Conservation (phyloP, 805 yeast species). For the Candida insectalens region DNA sequence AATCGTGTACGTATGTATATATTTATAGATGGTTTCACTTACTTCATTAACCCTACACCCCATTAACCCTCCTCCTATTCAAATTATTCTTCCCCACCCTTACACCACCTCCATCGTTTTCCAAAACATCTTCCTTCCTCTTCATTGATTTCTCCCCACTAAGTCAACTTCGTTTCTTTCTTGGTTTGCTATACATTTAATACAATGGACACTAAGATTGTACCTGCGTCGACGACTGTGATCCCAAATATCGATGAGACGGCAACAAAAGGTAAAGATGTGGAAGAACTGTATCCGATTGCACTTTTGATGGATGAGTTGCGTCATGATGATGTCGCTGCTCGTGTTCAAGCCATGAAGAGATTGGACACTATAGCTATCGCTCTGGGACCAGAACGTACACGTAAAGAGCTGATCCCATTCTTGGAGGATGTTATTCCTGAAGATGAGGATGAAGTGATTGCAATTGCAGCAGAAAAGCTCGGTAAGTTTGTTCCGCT, state of each 20-base stretch:
- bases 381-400: slow-evolving; percentile 90
- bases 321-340: slow-evolving; percentile 86
- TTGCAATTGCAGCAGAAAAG: slow-evolving; percentile 87
- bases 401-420: slow-evolving; percentile 82
- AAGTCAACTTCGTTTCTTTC: no score
- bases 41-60: no score
- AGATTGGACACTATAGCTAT: slow-evolving; percentile 88
- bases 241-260: not conserved
- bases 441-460: slow-evolving; percentile 97
- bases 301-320: slow-evolving; percentile 95
- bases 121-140: no score
- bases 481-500: slow-evolving; percentile 80
- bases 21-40: no score
- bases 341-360: slow-evolving; percentile 91
- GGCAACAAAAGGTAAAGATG: slow-evolving; percentile 3
- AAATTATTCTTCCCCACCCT: no score
- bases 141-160: no score
- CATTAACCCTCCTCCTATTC: no score
- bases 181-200: no score
- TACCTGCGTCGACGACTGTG: not conserved
- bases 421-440: slow-evolving; percentile 83
- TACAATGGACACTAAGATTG: not conserved
- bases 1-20: no score
- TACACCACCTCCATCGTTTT: no score
- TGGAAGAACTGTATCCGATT: slow-evolving; percentile 77